A percentile compares a stretch with the other conserved stretches of the same genome.
These are phyloP conservation scores for Kurtzmaniella quercitrusa DNA, from an alignment of 1,139 yeast genomes.

Conservation along the genomic window DNA sequence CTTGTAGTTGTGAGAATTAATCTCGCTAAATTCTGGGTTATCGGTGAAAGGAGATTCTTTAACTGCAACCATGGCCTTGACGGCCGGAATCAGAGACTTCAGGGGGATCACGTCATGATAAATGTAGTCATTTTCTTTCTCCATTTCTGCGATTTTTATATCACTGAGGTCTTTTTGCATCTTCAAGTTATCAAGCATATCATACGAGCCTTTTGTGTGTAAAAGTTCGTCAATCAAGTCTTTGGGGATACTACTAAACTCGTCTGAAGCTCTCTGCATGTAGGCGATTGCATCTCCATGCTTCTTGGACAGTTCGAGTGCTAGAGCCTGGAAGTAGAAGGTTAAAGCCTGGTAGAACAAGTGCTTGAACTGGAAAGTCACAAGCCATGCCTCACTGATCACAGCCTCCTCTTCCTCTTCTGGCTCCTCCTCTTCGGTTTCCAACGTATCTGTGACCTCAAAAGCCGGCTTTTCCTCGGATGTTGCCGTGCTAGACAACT, in stretches of 20 bases:
- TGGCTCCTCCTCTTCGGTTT: constrained; percentile 12
- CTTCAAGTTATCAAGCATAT: constrained; percentile 39
- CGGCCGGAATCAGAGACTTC: constrained; percentile 49
- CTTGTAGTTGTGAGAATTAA: constrained; percentile 53
- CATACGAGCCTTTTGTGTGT: constrained; percentile 26
- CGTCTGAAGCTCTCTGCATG: constrained; percentile 47
- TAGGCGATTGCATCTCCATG: constrained; percentile 78
- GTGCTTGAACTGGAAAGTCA: constrained; percentile 43
- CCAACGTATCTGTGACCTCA: constrained; percentile 15
- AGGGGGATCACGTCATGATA: constrained; percentile 76
- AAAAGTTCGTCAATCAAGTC: constrained; percentile 23
- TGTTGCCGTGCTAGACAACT: constrained; percentile 37
- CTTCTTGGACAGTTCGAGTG: constrained; percentile 46
- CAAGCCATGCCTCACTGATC: constrained; percentile 44
- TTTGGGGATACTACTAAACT: constrained; percentile 25
- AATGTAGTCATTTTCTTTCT: constrained; percentile 84
- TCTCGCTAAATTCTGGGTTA: constrained; percentile 28
- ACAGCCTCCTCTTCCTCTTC: constrained; percentile 39
- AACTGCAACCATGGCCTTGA: constrained; percentile 74
- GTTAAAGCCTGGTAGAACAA: constrained; percentile 41
- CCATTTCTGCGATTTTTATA: constrained; percentile 45
- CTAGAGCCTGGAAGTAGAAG: constrained; percentile 50
- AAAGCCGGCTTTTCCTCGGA: constrained; percentile 22
- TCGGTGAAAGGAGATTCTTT: constrained; percentile 54
- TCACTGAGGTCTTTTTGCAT: constrained; percentile 42